Conservation (phyloP, 1,284 basidiomycete genomes). For the Chalciporus sp. region DNA sequence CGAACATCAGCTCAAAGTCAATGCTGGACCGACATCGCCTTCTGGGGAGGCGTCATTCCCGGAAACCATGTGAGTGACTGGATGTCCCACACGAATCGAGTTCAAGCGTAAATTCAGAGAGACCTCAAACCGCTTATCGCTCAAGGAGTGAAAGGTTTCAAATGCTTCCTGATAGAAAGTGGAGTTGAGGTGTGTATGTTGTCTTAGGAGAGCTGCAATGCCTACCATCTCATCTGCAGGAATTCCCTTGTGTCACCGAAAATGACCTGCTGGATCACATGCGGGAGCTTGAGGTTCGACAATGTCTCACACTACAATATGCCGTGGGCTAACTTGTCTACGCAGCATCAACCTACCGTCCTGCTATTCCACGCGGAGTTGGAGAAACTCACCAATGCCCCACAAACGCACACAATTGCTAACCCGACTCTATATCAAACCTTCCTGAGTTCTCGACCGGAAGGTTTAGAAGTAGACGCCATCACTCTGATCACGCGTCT, state of each 20-base stretch:
- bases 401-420: slow-evolving; percentile 16
- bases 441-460: slow-evolving; percentile 83
- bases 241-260: slow-evolving; percentile 85
- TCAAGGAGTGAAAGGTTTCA: slow-evolving; percentile 90
- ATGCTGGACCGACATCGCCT: slow-evolving; percentile 85
- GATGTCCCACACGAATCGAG: neutral
- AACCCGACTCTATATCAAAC: slow-evolving; percentile 71
- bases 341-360: slow-evolving; percentile 63
- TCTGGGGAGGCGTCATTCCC: slow-evolving; percentile 95
- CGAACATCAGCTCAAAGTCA: slow-evolving; percentile 69
- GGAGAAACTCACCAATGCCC: slow-evolving; percentile 36
- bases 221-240: slow-evolving; percentile 47
- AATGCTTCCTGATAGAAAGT: slow-evolving; percentile 93
- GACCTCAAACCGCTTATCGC: slow-evolving; percentile 71
- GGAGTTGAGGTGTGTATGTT: slow-evolving; percentile 75
- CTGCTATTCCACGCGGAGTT: slow-evolving; percentile 93
- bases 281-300: slow-evolving; percentile 66
- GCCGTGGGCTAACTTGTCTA: slow-evolving; percentile 10
- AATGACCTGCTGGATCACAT: slow-evolving; percentile 73
- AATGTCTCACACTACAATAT: neutral
- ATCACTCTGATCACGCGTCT: slow-evolving; percentile 75
- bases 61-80: slow-evolving; percentile 67
- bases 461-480: slow-evolving; percentile 75
- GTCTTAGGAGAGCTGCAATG: neutral
- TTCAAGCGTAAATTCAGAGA: slow-evolving; percentile 33